phyloP scores from a whole-genome alignment of 2,329 filamentous ascomycete species.

The Neofusicoccum parvum region DNA sequence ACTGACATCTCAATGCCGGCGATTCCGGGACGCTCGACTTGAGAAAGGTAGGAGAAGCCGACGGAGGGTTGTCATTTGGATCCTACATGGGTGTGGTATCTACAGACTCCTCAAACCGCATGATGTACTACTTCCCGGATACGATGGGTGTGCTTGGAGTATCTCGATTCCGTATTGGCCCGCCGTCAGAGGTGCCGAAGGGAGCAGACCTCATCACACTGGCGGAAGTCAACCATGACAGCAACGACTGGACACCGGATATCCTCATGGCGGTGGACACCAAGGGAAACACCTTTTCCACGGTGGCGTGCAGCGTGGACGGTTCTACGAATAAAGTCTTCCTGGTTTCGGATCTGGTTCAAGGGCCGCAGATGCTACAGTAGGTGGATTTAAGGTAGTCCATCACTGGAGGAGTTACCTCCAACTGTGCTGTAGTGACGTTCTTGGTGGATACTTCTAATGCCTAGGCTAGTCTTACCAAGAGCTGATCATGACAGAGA shows the following conservation, averaged over 20 bases:
- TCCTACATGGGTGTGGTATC: neutral
- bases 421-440: no score
- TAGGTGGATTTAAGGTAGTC: neutral
- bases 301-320: neutral
- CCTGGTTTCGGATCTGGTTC: neutral
- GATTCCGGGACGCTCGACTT: neutral
- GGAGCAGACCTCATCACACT: neutral
- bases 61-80: neutral
- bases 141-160: neutral
- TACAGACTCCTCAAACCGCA: neutral
- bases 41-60: neutral
- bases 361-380: neutral
- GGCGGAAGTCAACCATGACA: neutral
- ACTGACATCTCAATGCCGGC: constrained; percentile 27
- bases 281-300: neutral
- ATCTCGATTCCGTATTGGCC: neutral
- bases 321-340: neutral
- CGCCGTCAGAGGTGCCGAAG: neutral
- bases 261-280: neutral
- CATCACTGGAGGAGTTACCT: no score
- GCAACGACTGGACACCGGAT: neutral
- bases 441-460: no score
- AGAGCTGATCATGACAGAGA: no score
- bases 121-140: neutral
- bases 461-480: no score